Conservation (phyloP, 345 rosid species). For the Aurinia saxatilis region DNA sequence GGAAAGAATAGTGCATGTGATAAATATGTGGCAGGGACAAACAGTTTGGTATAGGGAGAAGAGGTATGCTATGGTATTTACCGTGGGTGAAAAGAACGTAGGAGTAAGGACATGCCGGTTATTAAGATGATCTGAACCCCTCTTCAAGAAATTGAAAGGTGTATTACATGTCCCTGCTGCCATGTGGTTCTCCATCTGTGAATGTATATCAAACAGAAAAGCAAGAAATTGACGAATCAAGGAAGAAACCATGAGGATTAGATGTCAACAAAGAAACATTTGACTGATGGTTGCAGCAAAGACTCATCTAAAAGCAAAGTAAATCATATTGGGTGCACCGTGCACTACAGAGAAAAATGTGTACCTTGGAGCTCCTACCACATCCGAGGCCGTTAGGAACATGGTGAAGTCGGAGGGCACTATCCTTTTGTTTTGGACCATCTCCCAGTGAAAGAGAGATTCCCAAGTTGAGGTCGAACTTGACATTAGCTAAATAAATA, state of each 20-base stretch:
- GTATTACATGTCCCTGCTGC: constrained; percentile 34
- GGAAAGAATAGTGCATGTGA: constrained; percentile 1
- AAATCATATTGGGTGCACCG: constrained; percentile 4
- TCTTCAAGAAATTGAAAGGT: constrained; percentile 39
- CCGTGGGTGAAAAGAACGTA: constrained; percentile 49
- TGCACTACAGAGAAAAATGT: neutral
- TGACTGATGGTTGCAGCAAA: neutral
- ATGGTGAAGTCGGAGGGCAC: constrained; percentile 33
- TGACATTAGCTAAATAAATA: constrained; percentile 22
- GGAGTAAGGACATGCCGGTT: constrained; percentile 40
- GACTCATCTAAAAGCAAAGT: neutral
- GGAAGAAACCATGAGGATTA: constrained; percentile 4
- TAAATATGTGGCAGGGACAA: neutral
- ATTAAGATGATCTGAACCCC: constrained; percentile 47
- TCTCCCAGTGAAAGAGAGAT: constrained; percentile 52
- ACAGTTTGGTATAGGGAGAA: neutral
- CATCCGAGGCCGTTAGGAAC: constrained; percentile 24
- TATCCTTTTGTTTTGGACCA: constrained; percentile 41
- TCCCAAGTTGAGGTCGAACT: constrained; percentile 81
- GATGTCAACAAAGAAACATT: neutral
- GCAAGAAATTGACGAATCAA: neutral
- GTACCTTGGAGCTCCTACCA: constrained; percentile 49
- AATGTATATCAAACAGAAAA: constrained; percentile 12
- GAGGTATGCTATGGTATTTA: constrained; percentile 23
- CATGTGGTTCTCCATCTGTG: constrained; percentile 42